Evolutionary conservation across 768 basidiomycete genomes (phyloP).

Genomic region (Grammothele lineata): DNA sequence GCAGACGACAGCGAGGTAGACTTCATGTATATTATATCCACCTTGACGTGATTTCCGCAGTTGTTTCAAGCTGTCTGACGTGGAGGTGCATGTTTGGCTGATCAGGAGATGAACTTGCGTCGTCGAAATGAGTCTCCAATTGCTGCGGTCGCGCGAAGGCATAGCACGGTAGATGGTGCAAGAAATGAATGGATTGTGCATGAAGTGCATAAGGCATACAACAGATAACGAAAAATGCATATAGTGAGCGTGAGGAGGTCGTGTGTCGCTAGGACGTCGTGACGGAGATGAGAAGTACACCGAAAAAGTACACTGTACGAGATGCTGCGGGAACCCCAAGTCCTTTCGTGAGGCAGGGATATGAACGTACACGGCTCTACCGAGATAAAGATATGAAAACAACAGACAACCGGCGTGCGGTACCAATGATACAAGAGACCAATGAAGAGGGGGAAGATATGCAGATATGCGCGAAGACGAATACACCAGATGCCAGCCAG

Average conservation of each 20-base stretch:
- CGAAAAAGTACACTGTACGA: slow-evolving; percentile 1
- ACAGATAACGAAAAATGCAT: slow-evolving; percentile 3
- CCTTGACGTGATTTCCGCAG: neutral
- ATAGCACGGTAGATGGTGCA: too few relatives aligned
- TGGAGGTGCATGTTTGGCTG: too few relatives aligned
- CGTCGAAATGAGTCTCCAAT: too few relatives aligned
- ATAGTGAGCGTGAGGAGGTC: slow-evolving; percentile 3
- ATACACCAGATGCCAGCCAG: slow-evolving; percentile 11
- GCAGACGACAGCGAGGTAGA: slow-evolving; percentile 57
- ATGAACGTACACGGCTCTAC: slow-evolving; percentile 24
- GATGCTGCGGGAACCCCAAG: slow-evolving; percentile 4
- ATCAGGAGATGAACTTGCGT: too few relatives aligned
- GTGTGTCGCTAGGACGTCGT: too few relatives aligned
- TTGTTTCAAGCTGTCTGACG: too few relatives aligned
- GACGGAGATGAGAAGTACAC: neutral
- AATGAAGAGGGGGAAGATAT: neutral
- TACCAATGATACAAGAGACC: neutral
- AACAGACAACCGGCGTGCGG: slow-evolving; percentile 3
- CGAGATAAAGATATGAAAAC: slow-evolving; percentile 25
- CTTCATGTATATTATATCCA: neutral
- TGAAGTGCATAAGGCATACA: neutral
- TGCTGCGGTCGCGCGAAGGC: too few relatives aligned
- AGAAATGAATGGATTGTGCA: neutral
- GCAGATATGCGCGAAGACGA: slow-evolving; percentile 7
- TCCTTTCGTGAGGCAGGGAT: slow-evolving; percentile 5